These are phyloP conservation scores for Torrubiellomyces zombiae DNA, from an alignment of 2,329 filamentous ascomycete genomes.

Conservation along the genomic window DNA sequence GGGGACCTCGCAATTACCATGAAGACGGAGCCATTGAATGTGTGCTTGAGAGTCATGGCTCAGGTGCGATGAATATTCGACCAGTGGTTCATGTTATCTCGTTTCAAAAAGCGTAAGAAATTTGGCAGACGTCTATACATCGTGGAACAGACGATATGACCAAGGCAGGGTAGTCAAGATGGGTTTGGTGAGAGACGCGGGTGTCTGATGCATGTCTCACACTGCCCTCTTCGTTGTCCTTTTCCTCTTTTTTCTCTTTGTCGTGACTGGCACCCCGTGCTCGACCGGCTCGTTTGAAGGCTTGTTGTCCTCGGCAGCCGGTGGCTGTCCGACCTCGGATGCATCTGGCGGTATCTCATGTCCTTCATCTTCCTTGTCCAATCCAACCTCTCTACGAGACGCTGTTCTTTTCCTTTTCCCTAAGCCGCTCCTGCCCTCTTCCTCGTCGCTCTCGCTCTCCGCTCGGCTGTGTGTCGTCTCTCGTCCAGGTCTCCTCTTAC, in stretches of 20 bases:
- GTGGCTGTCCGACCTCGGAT: conserved; percentile 1
- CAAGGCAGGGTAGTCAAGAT: too few species aligned
- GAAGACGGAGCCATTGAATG: too few species aligned
- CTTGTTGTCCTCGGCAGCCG: background rate
- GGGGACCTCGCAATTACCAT: too few species aligned
- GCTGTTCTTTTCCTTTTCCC: conserved; percentile 23
- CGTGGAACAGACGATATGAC: too few species aligned
- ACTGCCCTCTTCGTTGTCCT: conserved; percentile 2
- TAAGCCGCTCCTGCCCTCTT: conserved; percentile 19
- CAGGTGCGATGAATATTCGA: too few species aligned
- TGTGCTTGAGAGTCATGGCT: too few species aligned
- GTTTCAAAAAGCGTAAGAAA: too few species aligned
- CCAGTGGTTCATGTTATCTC: too few species aligned
- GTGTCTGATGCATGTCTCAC: background rate
- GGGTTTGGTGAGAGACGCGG: too few species aligned
- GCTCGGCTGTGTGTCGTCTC: conserved; percentile 5
- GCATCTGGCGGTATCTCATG: too few species aligned
- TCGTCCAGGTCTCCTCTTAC: conserved; percentile 6
- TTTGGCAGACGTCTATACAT: too few species aligned
- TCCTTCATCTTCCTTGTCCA: conserved; percentile 7
- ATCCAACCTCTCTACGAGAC: too few species aligned
- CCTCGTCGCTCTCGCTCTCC: conserved; percentile 19
- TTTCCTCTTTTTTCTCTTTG: conserved; percentile 10
- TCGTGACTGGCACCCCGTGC: conserved; percentile 1
- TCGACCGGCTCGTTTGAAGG: conserved; percentile 1